Percentiles rank a stretch among this genome's conserved stretches.
Evolutionary conservation across 768 basidiomycete genomes (phyloP).

Genomic region (Mycena rebaudengoi): DNA sequence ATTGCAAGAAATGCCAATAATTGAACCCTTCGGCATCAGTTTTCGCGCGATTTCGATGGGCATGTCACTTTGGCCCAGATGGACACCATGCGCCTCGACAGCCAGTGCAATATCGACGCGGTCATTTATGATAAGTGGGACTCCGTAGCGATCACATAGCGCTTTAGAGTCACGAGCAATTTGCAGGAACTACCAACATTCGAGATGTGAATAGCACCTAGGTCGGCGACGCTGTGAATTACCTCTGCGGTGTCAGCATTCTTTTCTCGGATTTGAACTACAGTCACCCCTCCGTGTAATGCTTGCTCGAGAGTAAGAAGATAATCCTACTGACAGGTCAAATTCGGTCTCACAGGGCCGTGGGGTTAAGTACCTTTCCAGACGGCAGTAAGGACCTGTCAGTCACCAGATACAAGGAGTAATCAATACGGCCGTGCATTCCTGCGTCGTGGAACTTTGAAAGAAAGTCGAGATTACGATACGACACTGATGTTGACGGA

Average conservation of each 20-base stretch:
- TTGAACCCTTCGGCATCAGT: constrained; percentile 71
- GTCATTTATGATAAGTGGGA: constrained; percentile 90
- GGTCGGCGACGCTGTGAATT: too few relatives aligned
- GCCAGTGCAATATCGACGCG: constrained; percentile 89
- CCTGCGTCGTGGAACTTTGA: constrained; percentile 1
- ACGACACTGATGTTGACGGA: too few relatives aligned
- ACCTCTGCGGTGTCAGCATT: constrained; percentile 82
- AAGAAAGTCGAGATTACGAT: too few relatives aligned
- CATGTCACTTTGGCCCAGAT: constrained; percentile 92
- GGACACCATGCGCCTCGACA: constrained; percentile 79
- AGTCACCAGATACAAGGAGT: constrained; percentile 88
- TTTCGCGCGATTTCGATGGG: constrained; percentile 68
- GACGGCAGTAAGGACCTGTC: constrained; percentile 79
- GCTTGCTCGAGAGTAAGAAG: constrained; percentile 79
- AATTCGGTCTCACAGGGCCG: neutral
- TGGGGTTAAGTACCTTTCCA: constrained; percentile 62
- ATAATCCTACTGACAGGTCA: constrained; percentile 59
- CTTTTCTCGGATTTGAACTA: constrained; percentile 94
- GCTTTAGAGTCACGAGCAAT: constrained; percentile 74
- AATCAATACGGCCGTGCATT: constrained; percentile 52
- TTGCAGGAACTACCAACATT: constrained; percentile 73
- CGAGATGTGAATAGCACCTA: too few relatives aligned
- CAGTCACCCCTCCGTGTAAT: constrained; percentile 89
- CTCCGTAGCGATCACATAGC: constrained; percentile 77
- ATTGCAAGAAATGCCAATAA: constrained; percentile 87